Percentiles rank a stretch among this genome's conserved stretches.
These are phyloP conservation scores for Dendryphion nanum DNA, from an alignment of 2,329 filamentous ascomycete genomes.

Conservation along the genomic window DNA sequence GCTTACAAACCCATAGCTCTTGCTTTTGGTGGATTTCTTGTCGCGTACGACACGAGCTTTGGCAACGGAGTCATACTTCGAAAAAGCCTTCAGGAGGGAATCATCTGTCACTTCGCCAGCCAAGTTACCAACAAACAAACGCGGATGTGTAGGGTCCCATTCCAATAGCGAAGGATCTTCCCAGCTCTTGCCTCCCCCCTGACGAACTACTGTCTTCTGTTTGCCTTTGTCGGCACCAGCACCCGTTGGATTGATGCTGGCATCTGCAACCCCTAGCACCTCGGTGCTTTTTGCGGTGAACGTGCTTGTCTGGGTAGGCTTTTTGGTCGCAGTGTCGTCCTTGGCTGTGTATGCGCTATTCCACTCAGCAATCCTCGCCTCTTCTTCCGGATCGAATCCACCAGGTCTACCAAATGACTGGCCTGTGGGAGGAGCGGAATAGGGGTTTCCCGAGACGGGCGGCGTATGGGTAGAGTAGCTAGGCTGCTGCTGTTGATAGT, in stretches of 20 bases:
- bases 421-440: conserved; percentile 61
- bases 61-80: conserved; percentile 80
- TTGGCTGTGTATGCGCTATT: conserved; percentile 80
- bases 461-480: conserved; percentile 45
- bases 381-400: conserved; percentile 71
- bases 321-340: conserved; percentile 50
- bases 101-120: conserved; percentile 98
- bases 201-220: conserved; percentile 82
- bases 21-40: conserved; percentile 93
- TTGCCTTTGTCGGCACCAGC: conserved; percentile 54
- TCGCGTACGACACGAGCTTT: conserved; percentile 93
- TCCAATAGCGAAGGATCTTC: conserved; percentile 84
- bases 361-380: conserved; percentile 92
- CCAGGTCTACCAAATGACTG: conserved; percentile 32
- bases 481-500: conserved; percentile 47
- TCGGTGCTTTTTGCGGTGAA: conserved; percentile 31
- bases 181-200: conserved; percentile 91
- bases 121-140: conserved; percentile 93
- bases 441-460: conserved; percentile 78
- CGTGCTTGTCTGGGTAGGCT: conserved; percentile 36
- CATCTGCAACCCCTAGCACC: conserved; percentile 39
- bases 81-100: conserved; percentile 88
- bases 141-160: conserved; percentile 93
- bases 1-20: conserved; percentile 94
- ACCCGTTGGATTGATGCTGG: conserved; percentile 47